Percentiles rank a stretch among this genome's conserved stretches.
These are phyloP conservation scores for Penicillium sp. DNA, from an alignment of 2,329 filamentous ascomycete genomes.

Conservation along the genomic window DNA sequence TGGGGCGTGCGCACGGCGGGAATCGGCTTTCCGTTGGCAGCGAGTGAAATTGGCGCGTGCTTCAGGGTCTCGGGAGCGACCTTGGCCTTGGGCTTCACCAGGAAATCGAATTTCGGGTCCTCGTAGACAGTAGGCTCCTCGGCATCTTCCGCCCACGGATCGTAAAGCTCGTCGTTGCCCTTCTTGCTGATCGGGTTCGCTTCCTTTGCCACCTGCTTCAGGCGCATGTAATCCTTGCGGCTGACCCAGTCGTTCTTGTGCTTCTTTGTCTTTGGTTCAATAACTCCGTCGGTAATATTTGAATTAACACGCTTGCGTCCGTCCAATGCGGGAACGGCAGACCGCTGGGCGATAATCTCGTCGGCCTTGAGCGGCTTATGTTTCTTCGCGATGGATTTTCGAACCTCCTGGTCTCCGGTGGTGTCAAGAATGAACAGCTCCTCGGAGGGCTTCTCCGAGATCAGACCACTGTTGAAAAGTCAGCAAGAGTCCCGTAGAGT, in stretches of 20 bases:
- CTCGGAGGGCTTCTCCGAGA: constrained; percentile 79
- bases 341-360: constrained; percentile 85
- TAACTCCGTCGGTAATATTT: constrained; percentile 72
- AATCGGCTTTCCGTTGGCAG: constrained; percentile 77
- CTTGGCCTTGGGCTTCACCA: constrained; percentile 67
- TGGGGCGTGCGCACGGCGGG: constrained; percentile 78
- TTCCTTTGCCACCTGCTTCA: constrained; percentile 79
- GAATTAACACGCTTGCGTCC: constrained; percentile 74
- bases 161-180: constrained; percentile 66
- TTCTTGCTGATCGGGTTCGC: constrained; percentile 52
- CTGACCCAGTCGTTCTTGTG: constrained; percentile 78
- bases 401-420: constrained; percentile 68
- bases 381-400: constrained; percentile 66
- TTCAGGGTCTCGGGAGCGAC: constrained; percentile 76
- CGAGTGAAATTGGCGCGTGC: constrained; percentile 76
- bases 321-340: constrained; percentile 76
- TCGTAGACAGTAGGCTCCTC: constrained; percentile 47
- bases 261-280: constrained; percentile 70
- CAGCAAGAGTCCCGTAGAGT: constrained; percentile 17
- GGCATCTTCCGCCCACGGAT: constrained; percentile 71
- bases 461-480: constrained; percentile 67
- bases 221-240: constrained; percentile 77
- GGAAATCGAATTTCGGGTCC: constrained; percentile 64
- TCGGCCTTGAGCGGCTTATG: constrained; percentile 85
- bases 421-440: constrained; percentile 86